phyloP scores from a whole-genome alignment of 2,329 filamentous ascomycete genomes.

The Myriosclerotinia curreyana region DNA sequence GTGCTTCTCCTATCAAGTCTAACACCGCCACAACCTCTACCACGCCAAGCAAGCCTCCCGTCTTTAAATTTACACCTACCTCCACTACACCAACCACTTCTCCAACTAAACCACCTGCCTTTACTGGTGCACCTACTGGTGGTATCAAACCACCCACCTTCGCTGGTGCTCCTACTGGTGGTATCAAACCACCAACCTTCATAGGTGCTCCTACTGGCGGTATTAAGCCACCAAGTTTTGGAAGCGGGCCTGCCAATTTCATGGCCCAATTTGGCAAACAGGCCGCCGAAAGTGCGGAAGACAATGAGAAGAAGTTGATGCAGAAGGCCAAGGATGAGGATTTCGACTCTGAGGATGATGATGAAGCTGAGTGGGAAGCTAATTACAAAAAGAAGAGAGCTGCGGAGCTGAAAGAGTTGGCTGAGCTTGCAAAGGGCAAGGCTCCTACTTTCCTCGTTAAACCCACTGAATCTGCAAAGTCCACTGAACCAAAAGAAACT shows the following conservation, averaged over 20 bases:
- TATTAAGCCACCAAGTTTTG: constrained; percentile 34
- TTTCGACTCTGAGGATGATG: constrained; percentile 37
- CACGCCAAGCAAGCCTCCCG: constrained; percentile 8
- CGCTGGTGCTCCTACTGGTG: neutral
- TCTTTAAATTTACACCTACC: constrained; percentile 7
- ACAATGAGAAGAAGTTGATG: constrained; percentile 31
- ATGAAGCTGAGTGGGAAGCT: constrained; percentile 32
- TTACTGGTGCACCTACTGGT: constrained; percentile 12
- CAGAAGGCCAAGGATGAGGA: constrained; percentile 36
- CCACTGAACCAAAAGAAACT: constrained; percentile 5
- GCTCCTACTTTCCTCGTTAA: constrained; percentile 26
- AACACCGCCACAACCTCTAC: constrained; percentile 18
- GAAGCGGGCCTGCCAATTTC: constrained; percentile 29
- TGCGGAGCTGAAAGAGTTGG: constrained; percentile 28
- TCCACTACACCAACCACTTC: constrained; percentile 12
- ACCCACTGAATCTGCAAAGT: constrained; percentile 6
- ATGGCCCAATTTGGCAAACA: constrained; percentile 33
- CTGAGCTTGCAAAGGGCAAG: constrained; percentile 28
- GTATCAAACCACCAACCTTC: constrained; percentile 16
- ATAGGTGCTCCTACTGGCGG: constrained; percentile 13
- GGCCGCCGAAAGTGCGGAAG: constrained; percentile 28
- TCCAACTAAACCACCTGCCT: constrained; percentile 23
- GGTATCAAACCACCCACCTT: constrained; percentile 30
- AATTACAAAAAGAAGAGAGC: constrained; percentile 29
- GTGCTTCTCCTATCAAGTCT: constrained; percentile 26